These are phyloP conservation scores for Zangia roseola DNA, from an alignment of 768 basidiomycete species.

Conservation along the genomic window DNA sequence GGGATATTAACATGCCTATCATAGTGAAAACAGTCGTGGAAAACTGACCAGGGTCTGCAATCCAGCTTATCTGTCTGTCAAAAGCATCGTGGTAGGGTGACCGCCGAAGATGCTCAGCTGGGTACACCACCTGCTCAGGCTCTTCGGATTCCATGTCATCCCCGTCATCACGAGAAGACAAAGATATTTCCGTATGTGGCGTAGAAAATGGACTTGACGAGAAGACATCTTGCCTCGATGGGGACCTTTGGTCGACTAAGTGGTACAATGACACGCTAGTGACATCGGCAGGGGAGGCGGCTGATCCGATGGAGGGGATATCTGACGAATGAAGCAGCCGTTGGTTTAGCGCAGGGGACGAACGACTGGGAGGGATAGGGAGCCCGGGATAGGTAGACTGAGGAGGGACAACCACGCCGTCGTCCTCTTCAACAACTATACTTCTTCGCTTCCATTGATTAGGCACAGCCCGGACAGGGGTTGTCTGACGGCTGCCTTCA, in stretches of 20 bases:
- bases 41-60: conserved; percentile 65
- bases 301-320: conserved; percentile 46
- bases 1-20: conserved; percentile 9
- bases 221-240: conserved; percentile 58
- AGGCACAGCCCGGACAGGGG: conserved; percentile 34
- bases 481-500: conserved; percentile 32
- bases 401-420: conserved; percentile 49
- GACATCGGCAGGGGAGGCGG: conserved; percentile 42
- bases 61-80: conserved; percentile 71
- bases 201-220: conserved; percentile 72
- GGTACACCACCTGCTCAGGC: conserved; percentile 60
- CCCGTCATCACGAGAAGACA: conserved; percentile 52
- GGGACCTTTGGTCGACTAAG: conserved; percentile 40
- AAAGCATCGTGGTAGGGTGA: conserved; percentile 49
- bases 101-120: conserved; percentile 52
- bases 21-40: conserved; percentile 2
- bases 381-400: conserved; percentile 38
- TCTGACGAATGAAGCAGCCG: conserved; percentile 53
- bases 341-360: conserved; percentile 28
- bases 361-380: conserved; percentile 43
- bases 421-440: conserved; percentile 69
- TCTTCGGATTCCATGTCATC: conserved; percentile 42
- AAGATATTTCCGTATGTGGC: conserved; percentile 61
- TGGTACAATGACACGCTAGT: conserved; percentile 51
- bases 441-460: conserved; percentile 55